These are phyloP conservation scores for Herpetospermum pedunculosum DNA, from an alignment of 306 rosid species.

Conservation along the genomic window DNA sequence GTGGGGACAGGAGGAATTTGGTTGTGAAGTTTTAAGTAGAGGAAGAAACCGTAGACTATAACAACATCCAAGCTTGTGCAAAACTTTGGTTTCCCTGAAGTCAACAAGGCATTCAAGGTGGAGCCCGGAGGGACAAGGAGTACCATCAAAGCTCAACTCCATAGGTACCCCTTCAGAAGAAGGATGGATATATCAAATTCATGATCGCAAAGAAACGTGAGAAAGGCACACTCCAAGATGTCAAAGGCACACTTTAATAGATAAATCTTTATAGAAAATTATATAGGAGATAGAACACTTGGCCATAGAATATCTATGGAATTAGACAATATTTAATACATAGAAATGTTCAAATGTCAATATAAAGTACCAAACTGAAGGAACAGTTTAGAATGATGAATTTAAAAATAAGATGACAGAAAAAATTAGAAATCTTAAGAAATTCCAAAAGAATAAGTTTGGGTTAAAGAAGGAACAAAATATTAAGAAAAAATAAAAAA, in stretches of 20 bases:
- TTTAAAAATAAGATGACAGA: no score
- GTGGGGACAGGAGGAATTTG: background rate
- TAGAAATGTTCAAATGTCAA: no score
- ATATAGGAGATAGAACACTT: background rate
- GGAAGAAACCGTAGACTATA: background rate
- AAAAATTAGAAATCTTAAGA: background rate
- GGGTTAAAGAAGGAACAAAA: background rate
- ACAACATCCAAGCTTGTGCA: background rate
- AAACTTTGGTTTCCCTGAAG: background rate
- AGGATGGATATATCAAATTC: background rate
- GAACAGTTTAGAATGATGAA: background rate
- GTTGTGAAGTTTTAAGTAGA: background rate
- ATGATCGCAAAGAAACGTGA: background rate
- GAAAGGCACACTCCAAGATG: background rate
- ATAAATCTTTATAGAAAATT: background rate
- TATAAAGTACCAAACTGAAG: background rate
- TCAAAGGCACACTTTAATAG: background rate
- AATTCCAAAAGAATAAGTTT: background rate
- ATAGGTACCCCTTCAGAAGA: background rate
- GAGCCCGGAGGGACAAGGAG: background rate
- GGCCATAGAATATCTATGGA: background rate
- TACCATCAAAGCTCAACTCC: background rate
- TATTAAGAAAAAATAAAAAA: background rate
- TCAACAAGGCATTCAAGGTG: background rate
- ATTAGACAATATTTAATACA: background rate